Conservation (phyloP, 2,329 filamentous ascomycete genomes). For the Talaromyces sp. region DNA sequence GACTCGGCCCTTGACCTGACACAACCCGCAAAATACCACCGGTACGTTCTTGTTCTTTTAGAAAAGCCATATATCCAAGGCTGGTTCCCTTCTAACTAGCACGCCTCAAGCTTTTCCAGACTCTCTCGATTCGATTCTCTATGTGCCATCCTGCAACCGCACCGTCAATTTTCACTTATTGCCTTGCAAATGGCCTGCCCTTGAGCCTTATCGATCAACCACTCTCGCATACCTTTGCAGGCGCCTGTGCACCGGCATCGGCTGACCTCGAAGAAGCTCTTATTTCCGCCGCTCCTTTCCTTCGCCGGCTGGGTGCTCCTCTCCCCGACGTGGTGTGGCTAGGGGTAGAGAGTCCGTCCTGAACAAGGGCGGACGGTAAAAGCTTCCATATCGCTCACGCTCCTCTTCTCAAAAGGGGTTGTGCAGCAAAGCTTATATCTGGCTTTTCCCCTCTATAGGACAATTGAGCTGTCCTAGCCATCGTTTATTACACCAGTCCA, state of each 20-base stretch:
- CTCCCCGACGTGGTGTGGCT: conserved; percentile 39
- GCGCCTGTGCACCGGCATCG: not conserved
- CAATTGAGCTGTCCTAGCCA: not conserved
- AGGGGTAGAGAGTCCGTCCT: conserved; percentile 49
- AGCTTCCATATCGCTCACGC: conserved; percentile 2
- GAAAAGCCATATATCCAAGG: not conserved
- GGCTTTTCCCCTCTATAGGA: not conserved
- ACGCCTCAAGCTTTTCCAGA: not conserved
- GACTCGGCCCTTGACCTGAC: not conserved
- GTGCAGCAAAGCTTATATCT: not conserved
- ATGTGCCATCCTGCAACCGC: conserved; percentile 32
- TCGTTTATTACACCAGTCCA: not conserved
- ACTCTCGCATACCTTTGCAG: not conserved
- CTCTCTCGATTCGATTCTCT: conserved; percentile 21
- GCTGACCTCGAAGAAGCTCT: not conserved
- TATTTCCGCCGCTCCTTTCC: conserved; percentile 8
- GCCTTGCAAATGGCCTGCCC: conserved; percentile 7
- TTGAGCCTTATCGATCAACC: conserved; percentile 5
- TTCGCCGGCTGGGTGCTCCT: conserved; percentile 20
- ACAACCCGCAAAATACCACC: not conserved
- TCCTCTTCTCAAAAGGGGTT: not conserved
- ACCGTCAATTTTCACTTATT: conserved; percentile 12
- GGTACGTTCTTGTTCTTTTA: not conserved
- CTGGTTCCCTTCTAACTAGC: not conserved
- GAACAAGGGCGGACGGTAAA: conserved; percentile 50